Conservation (phyloP, 306 rosid genomes). For the Cucumis melo region DNA sequence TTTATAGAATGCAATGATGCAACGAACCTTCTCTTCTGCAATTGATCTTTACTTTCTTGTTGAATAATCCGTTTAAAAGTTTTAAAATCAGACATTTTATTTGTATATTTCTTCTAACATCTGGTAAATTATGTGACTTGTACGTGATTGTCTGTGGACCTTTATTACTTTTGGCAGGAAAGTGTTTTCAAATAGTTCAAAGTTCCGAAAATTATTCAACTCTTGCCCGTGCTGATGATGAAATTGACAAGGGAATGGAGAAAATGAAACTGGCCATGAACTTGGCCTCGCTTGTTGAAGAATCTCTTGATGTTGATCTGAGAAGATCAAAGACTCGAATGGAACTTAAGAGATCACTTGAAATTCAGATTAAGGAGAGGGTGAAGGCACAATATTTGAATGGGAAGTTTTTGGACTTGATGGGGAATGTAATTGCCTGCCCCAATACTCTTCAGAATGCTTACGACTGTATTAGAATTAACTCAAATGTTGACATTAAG, state of each 20-base stretch:
- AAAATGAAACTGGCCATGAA: constrained; percentile 37
- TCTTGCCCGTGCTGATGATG: constrained; percentile 7
- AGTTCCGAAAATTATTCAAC: constrained; percentile 13
- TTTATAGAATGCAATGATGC: not conserved
- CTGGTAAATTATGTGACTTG: not conserved
- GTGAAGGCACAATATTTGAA: constrained; percentile 48
- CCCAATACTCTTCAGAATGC: constrained; percentile 64
- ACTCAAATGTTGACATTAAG: constrained; percentile 33
- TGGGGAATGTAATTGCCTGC: constrained; percentile 52
- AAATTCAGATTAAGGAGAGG: constrained; percentile 50
- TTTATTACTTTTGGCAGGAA: constrained; percentile 6
- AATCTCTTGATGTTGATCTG: constrained; percentile 18
- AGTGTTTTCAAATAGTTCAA: constrained; percentile 7
- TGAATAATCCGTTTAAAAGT: not conserved
- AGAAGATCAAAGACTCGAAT: constrained; percentile 33
- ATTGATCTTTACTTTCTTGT: not conserved
- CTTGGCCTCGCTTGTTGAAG: constrained; percentile 51
- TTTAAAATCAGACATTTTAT: not conserved
- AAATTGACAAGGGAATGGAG: constrained; percentile 7
- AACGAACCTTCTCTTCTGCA: not conserved
- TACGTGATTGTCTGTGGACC: not conserved
- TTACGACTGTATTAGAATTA: constrained; percentile 49
- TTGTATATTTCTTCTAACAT: not conserved
- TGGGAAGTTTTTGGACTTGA: constrained; percentile 52
- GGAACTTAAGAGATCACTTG: constrained; percentile 57